Percentiles rank a stretch among this genome's conserved stretches.
These are phyloP conservation scores for Pisolithus albus DNA, from an alignment of 768 basidiomycete genomes.

Conservation along the genomic window DNA sequence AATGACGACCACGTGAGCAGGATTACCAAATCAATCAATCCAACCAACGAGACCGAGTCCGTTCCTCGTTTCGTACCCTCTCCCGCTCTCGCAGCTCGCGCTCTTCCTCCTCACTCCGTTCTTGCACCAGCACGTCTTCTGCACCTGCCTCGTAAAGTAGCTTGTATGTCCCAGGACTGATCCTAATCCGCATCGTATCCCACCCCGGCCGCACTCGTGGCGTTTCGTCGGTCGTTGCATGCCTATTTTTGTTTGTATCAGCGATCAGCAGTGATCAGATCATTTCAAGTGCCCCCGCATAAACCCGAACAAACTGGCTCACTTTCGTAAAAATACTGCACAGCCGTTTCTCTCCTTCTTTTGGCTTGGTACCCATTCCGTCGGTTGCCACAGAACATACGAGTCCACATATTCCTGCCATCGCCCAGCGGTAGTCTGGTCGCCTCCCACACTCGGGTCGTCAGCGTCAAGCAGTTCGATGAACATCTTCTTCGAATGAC, in stretches of 20 bases:
- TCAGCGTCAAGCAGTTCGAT: constrained; percentile 54
- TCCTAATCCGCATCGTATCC: constrained; percentile 38
- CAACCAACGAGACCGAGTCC: constrained; percentile 39
- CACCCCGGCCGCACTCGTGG: constrained; percentile 7
- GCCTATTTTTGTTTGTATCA: constrained; percentile 43
- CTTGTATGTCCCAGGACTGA: constrained; percentile 57
- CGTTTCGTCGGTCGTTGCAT: constrained; percentile 33
- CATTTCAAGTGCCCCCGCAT: not conserved
- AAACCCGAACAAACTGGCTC: constrained; percentile 15
- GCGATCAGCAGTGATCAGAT: constrained; percentile 11
- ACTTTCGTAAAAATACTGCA: constrained; percentile 56
- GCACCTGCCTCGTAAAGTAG: constrained; percentile 58
- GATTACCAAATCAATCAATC: constrained; percentile 8
- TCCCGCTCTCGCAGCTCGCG: constrained; percentile 33
- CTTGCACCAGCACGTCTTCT: constrained; percentile 50
- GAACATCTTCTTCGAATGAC: constrained; percentile 46
- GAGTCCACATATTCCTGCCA: constrained; percentile 74
- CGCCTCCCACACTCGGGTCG: constrained; percentile 59
- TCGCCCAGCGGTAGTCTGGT: constrained; percentile 42
- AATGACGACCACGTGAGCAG: not conserved
- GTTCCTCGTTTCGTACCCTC: constrained; percentile 47
- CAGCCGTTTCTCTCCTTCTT: constrained; percentile 27
- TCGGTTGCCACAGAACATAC: constrained; percentile 62
- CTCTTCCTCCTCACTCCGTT: constrained; percentile 28
- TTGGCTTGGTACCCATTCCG: constrained; percentile 57